Base-by-base conservation (phyloP, 2,329 filamentous ascomycete genomes). In the Hypoxylon sp. region DNA sequence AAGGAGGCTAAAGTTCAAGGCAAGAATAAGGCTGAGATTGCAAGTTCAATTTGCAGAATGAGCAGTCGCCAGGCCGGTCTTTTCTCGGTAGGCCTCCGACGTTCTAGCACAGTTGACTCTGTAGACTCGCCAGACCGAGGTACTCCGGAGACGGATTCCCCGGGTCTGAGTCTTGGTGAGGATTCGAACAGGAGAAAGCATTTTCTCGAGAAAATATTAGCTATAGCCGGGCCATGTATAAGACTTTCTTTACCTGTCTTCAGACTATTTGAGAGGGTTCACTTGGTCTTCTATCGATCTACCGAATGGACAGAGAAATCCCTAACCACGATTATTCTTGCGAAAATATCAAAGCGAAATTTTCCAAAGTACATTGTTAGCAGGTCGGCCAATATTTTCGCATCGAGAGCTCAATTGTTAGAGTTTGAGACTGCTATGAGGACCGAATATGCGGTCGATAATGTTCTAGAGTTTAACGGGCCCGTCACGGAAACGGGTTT, bases 281-380 rank as follows among this genome's bases (percentile, higher is more conserved):
- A 98, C 80, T 82, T 99, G 2, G 94, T 99, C 28, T 99, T 98
- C 78, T 98, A 98, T 79, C 87, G 95, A 64, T 98, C 94, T 9
- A 97, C 93, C 0, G 93, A 97, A 77, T 99, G 96, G 96, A 97
- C 94, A 0, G 95, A 98, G 74, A 98, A 97, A 78, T 98, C 95
- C 1, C 83, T 99, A 13, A 98, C 93, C 1, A 95, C 94, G 0
- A 95, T 98, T 59, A 97, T 99, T 48, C 85, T 99, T 4, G 93
- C 96, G 6, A 94, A 95, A 70, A 97, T 97, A 63, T 93, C 94
- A 1, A 87, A 90, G 46, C 87, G 93, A 36, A 96, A 94, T 76
- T 99, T 98, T 71, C 94, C 95, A 0, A 84, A 91, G 2, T 99
- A 97, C 75, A 87, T 98, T 21, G 94, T 98, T 4, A 97, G 92